Conservation (phyloP, 352 stramenopile species). For the Phytophthora tubulina region DNA sequence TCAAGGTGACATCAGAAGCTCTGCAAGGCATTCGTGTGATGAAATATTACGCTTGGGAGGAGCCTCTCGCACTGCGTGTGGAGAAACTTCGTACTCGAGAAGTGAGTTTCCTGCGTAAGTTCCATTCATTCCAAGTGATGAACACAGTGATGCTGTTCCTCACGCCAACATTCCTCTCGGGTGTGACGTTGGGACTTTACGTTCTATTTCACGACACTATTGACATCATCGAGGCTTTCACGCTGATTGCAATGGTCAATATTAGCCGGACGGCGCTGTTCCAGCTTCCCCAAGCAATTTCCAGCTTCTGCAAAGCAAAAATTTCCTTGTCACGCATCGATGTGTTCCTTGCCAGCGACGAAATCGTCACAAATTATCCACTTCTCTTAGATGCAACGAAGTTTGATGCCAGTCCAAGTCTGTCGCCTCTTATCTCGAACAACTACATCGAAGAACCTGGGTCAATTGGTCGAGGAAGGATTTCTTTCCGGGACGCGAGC, state of each 20-base stretch:
- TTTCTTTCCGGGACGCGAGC: slow-evolving; percentile 30
- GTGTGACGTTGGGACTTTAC: slow-evolving; percentile 26
- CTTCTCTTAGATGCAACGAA: not conserved
- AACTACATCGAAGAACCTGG: not conserved
- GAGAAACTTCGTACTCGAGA: slow-evolving; percentile 51
- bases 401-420: not conserved
- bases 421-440: not conserved
- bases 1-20: slow-evolving; percentile 94
- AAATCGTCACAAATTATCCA: slow-evolving; percentile 1
- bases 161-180: slow-evolving; percentile 41
- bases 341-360: slow-evolving; percentile 26
- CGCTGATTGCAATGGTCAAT: slow-evolving; percentile 44
- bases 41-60: slow-evolving; percentile 91
- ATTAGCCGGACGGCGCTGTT: slow-evolving; percentile 34
- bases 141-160: slow-evolving; percentile 53
- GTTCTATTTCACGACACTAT: slow-evolving; percentile 37
- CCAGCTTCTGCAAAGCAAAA: slow-evolving; percentile 37
- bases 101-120: slow-evolving; percentile 47
- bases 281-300: slow-evolving; percentile 31
- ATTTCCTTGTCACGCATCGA: slow-evolving; percentile 36
- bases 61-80: slow-evolving; percentile 43
- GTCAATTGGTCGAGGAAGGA: slow-evolving; percentile 12
- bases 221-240: slow-evolving; percentile 37
- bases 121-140: slow-evolving; percentile 47
- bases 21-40: slow-evolving; percentile 90